Evolutionary conservation across 148 eudicot genomes (phyloP), one percentile per base, ranked within the genome.

Genomic region (Persicaria maculosa): DNA sequence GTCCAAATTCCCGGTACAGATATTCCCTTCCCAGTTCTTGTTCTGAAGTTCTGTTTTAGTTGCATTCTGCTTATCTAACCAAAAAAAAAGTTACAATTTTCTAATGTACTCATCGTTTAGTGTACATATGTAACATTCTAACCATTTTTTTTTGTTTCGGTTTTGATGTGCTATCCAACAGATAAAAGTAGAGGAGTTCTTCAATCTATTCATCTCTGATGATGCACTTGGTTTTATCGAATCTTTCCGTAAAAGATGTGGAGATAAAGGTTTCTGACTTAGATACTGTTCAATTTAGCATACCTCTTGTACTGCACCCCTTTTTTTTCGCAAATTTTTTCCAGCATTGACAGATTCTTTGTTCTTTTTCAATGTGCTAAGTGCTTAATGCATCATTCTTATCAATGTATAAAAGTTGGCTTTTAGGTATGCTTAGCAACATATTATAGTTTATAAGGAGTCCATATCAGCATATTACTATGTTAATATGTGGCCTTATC

Each of bases 171-270:
- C 31, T 67, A 31, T 64, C 16, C 25, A 58, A 80, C 92, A 95
- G 97, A 79, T 95, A 70, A 86, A 70, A 53, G 92, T 82, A 19
- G 92, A 92, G 84, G 88, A 88, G 76, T 95, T 95, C 84, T 95
- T 90, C 80, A 76, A 80, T 75, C 78, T 89, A 57, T 92, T 87
- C 80, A 84, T 84, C 72, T 92, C 97, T 44, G 96, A 95, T 74
- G 82, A 80, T 69, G 88, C 91, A 74, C 47, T 79, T 77, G 84
- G 69, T 76, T 95, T 92, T 79, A 76, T 84, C 46, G 85, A 92
- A 80, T 90, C 88, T n/a, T 95, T 75, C 80, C 99, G 86, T 75
- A 74, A 74, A 74, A 80, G 81, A 72, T 95, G 97, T 84, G 96
- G 96, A 44, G 97, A 95, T 76, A 92, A 77, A 92, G 99, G 99